Percentiles rank a stretch among this genome's conserved stretches.
Evolutionary conservation across 176 grass and related monocot species (phyloP).

Genomic region (Triticum turgidum): DNA sequence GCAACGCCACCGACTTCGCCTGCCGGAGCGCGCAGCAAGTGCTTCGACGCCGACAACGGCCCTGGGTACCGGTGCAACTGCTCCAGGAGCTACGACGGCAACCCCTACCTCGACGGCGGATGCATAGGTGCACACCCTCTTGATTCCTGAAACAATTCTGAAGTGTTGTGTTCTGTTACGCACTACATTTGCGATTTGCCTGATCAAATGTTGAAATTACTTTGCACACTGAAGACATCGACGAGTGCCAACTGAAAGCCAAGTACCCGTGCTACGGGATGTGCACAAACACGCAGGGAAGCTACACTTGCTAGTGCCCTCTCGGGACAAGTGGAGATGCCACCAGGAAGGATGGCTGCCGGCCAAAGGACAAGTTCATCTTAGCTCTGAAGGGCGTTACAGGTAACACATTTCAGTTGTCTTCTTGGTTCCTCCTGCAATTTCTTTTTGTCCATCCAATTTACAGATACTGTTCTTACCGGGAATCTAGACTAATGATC

Average conservation of each 20-base stretch:
- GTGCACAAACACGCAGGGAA: constrained; percentile 36
- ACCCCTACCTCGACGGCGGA: constrained; percentile 57
- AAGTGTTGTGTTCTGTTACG: no score
- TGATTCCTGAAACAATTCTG: no score
- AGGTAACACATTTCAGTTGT: not conserved
- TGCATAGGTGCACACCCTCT: constrained; percentile 39
- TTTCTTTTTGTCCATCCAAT: no score
- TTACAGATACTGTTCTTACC: no score
- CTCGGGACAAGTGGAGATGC: no score
- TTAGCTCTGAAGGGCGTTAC: constrained; percentile 49
- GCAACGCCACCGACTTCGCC: constrained; percentile 37
- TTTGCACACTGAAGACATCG: constrained; percentile 41
- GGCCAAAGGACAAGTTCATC: constrained; percentile 39
- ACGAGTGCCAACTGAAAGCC: constrained; percentile 32
- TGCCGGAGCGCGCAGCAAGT: constrained; percentile 32
- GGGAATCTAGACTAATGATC: no score
- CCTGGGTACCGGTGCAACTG: constrained; percentile 58
- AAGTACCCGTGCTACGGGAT: constrained; percentile 36
- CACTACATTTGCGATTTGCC: no score
- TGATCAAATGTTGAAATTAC: no score
- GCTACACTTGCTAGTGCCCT: constrained; percentile 27
- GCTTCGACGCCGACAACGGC: constrained; percentile 23
- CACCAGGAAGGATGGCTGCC: constrained; percentile 31
- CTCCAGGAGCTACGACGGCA: constrained; percentile 39
- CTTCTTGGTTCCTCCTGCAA: no score